A percentile compares a stretch with the other conserved stretches of the same genome.
Evolutionary conservation across 1,139 yeast species (phyloP).

Genomic region (Entelexis paramagnoliae): DNA sequence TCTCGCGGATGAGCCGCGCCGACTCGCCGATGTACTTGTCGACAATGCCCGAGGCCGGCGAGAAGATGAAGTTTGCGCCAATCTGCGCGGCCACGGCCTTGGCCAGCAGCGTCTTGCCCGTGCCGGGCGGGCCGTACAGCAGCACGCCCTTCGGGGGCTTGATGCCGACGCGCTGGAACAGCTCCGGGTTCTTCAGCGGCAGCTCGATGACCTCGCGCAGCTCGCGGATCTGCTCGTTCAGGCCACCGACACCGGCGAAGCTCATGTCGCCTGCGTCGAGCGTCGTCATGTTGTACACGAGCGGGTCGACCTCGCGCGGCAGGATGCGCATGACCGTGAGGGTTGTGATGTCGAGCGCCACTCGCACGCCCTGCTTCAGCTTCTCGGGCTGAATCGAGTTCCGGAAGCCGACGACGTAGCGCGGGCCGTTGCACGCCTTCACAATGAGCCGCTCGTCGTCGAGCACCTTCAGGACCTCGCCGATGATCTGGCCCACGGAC

Average conservation of each 20-base stretch:
- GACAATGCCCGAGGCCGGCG: slow-evolving; percentile 97
- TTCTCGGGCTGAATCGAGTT: slow-evolving; percentile 77
- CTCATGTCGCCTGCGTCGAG: slow-evolving; percentile 95
- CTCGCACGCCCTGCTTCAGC: slow-evolving; percentile 89
- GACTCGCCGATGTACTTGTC: slow-evolving; percentile 98
- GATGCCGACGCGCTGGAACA: slow-evolving; percentile 90
- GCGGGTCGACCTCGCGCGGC: slow-evolving; percentile 97
- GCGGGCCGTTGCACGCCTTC: slow-evolving; percentile 94
- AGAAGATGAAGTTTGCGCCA: slow-evolving; percentile 94
- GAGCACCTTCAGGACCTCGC: slow-evolving; percentile 91
- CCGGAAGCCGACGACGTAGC: slow-evolving; percentile 96
- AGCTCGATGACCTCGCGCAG: slow-evolving; percentile 94
- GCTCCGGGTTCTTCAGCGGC: slow-evolving; percentile 94
- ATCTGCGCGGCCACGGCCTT: slow-evolving; percentile 98
- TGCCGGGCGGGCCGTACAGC: slow-evolving; percentile 98
- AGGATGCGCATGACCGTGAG: slow-evolving; percentile 93
- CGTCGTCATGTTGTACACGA: slow-evolving; percentile 96
- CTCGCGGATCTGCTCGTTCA: slow-evolving; percentile 91
- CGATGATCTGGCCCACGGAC: slow-evolving; percentile 94
- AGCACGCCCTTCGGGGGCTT: slow-evolving; percentile 97
- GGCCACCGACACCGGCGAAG: slow-evolving; percentile 93
- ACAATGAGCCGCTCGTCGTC: slow-evolving; percentile 94
- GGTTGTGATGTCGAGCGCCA: slow-evolving; percentile 95
- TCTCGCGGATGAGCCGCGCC: slow-evolving; percentile 92
- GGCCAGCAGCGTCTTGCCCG: slow-evolving; percentile 92